phyloP scores from a whole-genome alignment of 208 protist genomes.

The Trypanosomatidae sp. region DNA sequence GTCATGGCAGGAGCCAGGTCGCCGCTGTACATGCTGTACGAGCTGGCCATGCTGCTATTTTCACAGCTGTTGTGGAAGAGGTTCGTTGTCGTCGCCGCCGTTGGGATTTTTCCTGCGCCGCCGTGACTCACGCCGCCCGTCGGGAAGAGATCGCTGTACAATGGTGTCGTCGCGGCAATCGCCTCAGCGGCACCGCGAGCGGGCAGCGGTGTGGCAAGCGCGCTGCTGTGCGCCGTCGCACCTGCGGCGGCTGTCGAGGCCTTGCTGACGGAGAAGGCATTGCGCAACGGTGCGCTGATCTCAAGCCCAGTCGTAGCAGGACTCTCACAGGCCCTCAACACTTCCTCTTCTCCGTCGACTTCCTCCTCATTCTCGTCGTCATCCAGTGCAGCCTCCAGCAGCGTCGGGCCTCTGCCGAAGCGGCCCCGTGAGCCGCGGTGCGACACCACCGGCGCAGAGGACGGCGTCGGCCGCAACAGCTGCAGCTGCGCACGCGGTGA shows the following conservation, averaged over 20 bases:
- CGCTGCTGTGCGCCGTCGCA: not conserved
- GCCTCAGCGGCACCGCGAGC: not conserved
- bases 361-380: not conserved
- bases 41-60: not conserved
- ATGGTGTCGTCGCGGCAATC: not conserved
- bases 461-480: slow-evolving; percentile 1
- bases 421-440: slow-evolving; percentile 2
- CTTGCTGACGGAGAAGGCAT: too few relatives aligned
- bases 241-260: not conserved
- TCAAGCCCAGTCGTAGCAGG: too few relatives aligned
- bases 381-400: not conserved
- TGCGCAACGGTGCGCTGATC: too few relatives aligned
- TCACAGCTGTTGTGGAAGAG: too few relatives aligned
- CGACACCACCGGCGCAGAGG: slow-evolving; percentile 15
- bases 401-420: not conserved
- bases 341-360: not conserved
- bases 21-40: not conserved
- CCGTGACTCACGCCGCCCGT: too few relatives aligned
- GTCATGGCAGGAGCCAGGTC: slow-evolving; percentile 31
- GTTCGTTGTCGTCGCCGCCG: too few relatives aligned
- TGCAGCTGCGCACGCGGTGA: too few relatives aligned
- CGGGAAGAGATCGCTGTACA: too few relatives aligned
- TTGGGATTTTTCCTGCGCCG: too few relatives aligned
- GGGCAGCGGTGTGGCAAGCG: not conserved
- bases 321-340: not conserved